phyloP scores from a whole-genome alignment of 441 rosid genomes.

The Gossypium schwendimanii region DNA sequence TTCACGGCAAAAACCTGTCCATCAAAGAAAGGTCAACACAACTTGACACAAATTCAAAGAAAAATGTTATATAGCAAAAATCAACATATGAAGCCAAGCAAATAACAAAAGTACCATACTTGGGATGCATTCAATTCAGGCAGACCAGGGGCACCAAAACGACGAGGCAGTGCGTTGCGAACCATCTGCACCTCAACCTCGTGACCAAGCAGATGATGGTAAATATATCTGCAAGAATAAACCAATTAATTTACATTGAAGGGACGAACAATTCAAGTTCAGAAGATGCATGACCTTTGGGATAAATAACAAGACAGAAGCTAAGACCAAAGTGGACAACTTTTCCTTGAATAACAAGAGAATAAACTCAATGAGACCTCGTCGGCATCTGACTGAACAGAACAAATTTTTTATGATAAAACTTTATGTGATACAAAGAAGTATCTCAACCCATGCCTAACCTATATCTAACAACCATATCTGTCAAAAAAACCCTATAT shows the following conservation, averaged over 20 bases:
- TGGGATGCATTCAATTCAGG: constrained; percentile 99
- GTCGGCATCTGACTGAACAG: neutral
- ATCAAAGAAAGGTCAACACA: constrained; percentile 4
- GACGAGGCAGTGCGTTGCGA: constrained; percentile 83
- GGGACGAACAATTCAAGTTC: neutral
- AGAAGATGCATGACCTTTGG: neutral
- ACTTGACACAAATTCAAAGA: neutral
- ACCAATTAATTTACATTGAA: neutral
- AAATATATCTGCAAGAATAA: constrained; percentile 60
- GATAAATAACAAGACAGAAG: neutral
- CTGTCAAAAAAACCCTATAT: neutral
- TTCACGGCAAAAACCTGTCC: constrained; percentile 88
- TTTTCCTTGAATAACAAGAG: neutral
- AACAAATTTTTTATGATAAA: neutral
- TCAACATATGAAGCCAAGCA: neutral
- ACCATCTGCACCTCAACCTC: constrained; percentile 98
- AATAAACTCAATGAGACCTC: neutral
- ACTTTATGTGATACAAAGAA: neutral
- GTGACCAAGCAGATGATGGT: constrained; percentile 95
- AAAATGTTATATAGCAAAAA: neutral
- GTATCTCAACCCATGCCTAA: neutral
- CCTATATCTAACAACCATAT: neutral
- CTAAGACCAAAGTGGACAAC: neutral
- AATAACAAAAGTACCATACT: constrained; percentile 27
- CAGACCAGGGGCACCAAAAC: constrained; percentile 98